phyloP scores from a whole-genome alignment of 1,139 yeast genomes.

The Protomyces inundatus region DNA sequence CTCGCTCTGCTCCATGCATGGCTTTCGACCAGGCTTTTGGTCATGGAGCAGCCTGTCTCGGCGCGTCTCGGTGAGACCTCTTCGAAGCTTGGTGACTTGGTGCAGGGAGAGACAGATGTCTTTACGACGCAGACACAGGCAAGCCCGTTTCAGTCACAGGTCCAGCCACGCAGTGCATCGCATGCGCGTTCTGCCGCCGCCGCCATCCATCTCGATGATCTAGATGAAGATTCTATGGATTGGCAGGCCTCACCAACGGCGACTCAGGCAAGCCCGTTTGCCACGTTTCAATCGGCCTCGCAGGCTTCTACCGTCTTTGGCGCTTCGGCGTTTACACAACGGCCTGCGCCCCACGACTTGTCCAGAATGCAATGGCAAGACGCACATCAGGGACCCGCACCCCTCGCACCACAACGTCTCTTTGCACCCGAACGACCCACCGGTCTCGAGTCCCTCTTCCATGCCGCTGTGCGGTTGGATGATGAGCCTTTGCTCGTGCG shows the following conservation, averaged over 20 bases:
- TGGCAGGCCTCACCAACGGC: conserved; percentile 19
- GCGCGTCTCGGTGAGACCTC: background rate
- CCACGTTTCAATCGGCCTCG: background rate
- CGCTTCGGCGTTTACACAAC: conserved; percentile 7
- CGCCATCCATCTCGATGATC: background rate
- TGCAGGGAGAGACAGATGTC: background rate
- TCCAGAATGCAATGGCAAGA: background rate
- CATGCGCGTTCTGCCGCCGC: background rate
- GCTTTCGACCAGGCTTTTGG: background rate
- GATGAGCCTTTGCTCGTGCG: conserved; percentile 29
- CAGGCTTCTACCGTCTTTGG: background rate
- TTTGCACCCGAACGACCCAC: conserved; percentile 29
- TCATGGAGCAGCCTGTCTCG: background rate
- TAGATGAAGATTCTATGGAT: conserved; percentile 18
- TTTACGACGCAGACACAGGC: background rate
- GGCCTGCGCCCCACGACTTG: background rate
- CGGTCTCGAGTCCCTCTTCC: conserved; percentile 27
- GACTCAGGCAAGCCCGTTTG: background rate
- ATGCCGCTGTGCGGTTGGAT: conserved; percentile 25
- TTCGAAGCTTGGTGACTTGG: background rate
- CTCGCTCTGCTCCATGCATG: background rate
- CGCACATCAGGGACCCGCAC: background rate
- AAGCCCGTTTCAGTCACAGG: background rate
- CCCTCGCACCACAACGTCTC: conserved; percentile 26
- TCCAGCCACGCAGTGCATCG: background rate